Evolutionary conservation across 768 basidiomycete genomes (phyloP), one percentile per base, ranked within the genome.

Genomic region (Lenzites betulinus): DNA sequence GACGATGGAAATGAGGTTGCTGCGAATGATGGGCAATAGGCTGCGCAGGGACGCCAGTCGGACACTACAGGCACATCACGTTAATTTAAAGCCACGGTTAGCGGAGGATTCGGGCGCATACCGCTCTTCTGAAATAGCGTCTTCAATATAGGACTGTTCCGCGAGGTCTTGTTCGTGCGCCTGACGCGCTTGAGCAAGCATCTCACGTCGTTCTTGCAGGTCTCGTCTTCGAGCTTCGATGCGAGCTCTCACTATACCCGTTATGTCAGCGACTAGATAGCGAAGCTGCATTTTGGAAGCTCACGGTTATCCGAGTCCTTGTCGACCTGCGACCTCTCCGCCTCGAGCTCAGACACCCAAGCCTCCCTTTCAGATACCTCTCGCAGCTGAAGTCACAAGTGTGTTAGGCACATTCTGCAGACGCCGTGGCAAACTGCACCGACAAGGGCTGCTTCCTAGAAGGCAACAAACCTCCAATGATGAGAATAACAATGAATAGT

Each of bases 311-410:
- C 51, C 6, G 68, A 66, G 15, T 67, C 57, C 8, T 26, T 23
- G 4, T 53, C 47, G 8, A 72, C 63, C 9, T 39, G 41, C 1
- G 49, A 48, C 16, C 30, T 55, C 43, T 70, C 66, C 7, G 18
- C 41, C 5, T 81, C 74, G 44, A 76, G 75, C 60, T 76, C 73
- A n/a, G 87, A 75, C 26, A 91, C 72, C 63, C 77, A 79, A 59
- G 79, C 78, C 67, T 87, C 77, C 38, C 86, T 82, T 71, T 92
- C 85, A 43, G 83, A 85, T 50, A 85, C 76, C 71, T 92, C 86
- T 42, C 89, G 86, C 64, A 77, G 81, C 91, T 73, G 67, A 20
- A 44, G 20, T 7, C 7, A 25, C 3, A 20, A 22, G 5, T 23
- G 7, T 2, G 44, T 46, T 25, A 43, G 42, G 7, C 18, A 20